Conservation (phyloP, 108 stramenopile species). For the Seminavis robusta region DNA sequence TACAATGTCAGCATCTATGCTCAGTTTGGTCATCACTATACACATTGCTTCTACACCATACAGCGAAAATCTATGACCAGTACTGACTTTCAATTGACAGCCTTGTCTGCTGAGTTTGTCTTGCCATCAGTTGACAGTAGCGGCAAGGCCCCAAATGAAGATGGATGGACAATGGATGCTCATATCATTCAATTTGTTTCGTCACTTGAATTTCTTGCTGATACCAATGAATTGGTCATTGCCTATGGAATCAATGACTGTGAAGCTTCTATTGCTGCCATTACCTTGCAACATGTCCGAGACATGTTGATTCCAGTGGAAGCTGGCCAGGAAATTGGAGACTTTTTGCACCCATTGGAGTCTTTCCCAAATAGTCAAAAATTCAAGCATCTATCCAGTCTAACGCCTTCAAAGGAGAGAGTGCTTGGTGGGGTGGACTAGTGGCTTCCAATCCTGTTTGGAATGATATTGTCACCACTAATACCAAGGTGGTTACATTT, state of each 20-base stretch:
- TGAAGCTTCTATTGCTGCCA: conserved; percentile 36
- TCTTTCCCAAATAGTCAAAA: no score
- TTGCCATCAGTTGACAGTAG: conserved; percentile 24
- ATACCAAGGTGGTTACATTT: no score
- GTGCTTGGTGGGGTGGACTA: no score
- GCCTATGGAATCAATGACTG: conserved; percentile 70
- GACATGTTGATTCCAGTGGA: conserved; percentile 2
- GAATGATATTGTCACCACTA: no score
- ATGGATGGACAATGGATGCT: conserved; percentile 50
- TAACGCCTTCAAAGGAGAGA: no score
- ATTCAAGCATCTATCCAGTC: no score
- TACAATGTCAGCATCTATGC: conserved; percentile 64
- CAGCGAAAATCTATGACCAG: no score
- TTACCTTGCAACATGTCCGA: conserved; percentile 11
- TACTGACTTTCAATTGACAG: conserved; percentile 42
- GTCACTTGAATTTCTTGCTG: conserved; percentile 58
- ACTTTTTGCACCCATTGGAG: no score
- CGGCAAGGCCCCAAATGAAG: background rate
- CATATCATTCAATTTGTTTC: conserved; percentile 85
- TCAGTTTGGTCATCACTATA: conserved; percentile 87
- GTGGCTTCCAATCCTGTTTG: no score
- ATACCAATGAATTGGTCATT: conserved; percentile 30
- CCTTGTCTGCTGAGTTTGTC: conserved; percentile 70
- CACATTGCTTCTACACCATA: conserved; percentile 51
- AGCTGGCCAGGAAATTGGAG: no score